Percentiles rank a stretch among this genome's conserved stretches.
Evolutionary conservation across 129 eudicot genomes (phyloP).

Genomic region (sunflower (Helianthus annuus)): DNA sequence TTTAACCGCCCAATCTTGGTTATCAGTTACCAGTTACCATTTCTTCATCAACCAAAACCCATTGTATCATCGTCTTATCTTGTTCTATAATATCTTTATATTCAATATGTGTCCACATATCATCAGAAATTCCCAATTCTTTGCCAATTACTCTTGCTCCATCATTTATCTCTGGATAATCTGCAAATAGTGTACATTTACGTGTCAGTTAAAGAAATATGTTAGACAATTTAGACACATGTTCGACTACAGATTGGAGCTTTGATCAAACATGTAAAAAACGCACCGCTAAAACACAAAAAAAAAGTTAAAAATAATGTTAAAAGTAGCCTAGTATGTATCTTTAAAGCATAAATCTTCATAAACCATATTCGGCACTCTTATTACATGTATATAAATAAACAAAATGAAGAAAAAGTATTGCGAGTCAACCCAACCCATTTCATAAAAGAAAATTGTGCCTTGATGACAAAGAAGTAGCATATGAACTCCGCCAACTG

Average conservation of each 20-base stretch:
- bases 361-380: no score
- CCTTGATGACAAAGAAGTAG: slow-evolving; percentile 95
- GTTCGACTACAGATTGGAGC: no score
- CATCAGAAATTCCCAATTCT: slow-evolving; percentile 50
- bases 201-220: not conserved
- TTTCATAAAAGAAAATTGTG: slow-evolving; percentile 7
- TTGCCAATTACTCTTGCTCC: slow-evolving; percentile 69
- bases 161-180: no score
- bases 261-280: no score
- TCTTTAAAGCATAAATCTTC: no score
- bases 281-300: no score
- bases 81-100: slow-evolving; percentile 50
- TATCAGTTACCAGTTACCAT: slow-evolving; percentile 60
- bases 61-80: slow-evolving; percentile 7
- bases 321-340: no score
- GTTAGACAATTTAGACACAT: not conserved
- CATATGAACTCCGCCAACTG: slow-evolving; percentile 76
- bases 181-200: slow-evolving; percentile 30
- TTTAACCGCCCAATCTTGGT: not conserved
- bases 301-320: no score
- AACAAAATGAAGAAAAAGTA: not conserved
- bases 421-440: not conserved
- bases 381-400: no score
- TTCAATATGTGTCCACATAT: slow-evolving; percentile 51
- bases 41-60: slow-evolving; percentile 53